Evolutionary conservation across 1,284 basidiomycete genomes (phyloP).

Genomic region (Golubevia pallescens): DNA sequence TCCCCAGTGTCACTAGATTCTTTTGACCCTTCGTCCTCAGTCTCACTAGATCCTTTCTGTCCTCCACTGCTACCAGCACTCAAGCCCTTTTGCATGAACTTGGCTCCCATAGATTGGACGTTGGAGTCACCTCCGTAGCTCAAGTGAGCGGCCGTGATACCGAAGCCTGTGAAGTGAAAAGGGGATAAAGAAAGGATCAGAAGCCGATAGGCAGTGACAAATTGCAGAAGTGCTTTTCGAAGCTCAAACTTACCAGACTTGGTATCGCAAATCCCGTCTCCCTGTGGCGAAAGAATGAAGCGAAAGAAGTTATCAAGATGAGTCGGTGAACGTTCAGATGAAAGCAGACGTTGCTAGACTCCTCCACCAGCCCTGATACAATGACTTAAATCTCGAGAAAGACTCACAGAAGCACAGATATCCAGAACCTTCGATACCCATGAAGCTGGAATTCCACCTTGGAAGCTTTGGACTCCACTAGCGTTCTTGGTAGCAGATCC

Average conservation of each 20-base stretch:
- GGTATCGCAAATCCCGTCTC: slow-evolving; percentile 38
- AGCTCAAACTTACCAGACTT: no score
- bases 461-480: slow-evolving; percentile 5
- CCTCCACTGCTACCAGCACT: no score
- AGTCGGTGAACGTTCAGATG: neutral
- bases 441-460: slow-evolving; percentile 14
- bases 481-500: slow-evolving; percentile 16
- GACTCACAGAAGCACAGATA: slow-evolving; percentile 24
- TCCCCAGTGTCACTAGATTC: no score
- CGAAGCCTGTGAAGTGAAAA: slow-evolving; percentile 8
- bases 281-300: neutral
- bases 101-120: slow-evolving; percentile 30
- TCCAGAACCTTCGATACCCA: slow-evolving; percentile 31
- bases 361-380: no score
- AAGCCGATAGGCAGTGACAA: no score
- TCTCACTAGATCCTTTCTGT: no score
- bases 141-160: slow-evolving; percentile 29
- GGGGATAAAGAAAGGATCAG: no score
- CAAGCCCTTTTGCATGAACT: slow-evolving; percentile 10
- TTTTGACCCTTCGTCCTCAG: no score
- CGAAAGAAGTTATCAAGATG: neutral
- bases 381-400: no score
- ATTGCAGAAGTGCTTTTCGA: no score
- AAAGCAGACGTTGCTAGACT: no score
- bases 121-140: slow-evolving; percentile 15